phyloP scores from a whole-genome alignment of 106 monocot species.

The Dendrobium catenatum region DNA sequence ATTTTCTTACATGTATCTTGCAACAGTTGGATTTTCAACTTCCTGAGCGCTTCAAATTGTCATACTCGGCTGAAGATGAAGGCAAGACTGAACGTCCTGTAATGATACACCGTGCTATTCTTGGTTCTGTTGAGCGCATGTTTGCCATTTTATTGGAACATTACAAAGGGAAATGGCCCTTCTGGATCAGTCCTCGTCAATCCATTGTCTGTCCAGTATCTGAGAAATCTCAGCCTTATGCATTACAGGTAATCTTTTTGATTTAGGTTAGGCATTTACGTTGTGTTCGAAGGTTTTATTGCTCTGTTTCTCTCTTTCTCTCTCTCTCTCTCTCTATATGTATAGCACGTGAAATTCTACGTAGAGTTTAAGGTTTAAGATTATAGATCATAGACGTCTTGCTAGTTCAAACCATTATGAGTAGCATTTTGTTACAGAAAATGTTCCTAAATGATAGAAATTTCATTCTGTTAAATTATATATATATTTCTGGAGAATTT shows the following conservation, averaged over 20 bases:
- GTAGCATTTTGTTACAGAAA: too few relatives aligned
- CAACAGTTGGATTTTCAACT: constrained; percentile 98
- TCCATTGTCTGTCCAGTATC: constrained; percentile 90
- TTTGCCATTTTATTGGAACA: constrained; percentile 97
- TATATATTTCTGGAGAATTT: too few relatives aligned
- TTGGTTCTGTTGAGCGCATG: constrained; percentile 98
- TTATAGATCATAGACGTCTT: too few relatives aligned
- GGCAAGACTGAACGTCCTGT: constrained; percentile 85
- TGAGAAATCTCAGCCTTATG: constrained; percentile 68
- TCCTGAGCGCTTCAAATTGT: constrained; percentile 81
- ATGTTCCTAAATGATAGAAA: too few relatives aligned
- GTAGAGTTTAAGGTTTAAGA: too few relatives aligned
- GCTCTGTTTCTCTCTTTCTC: too few relatives aligned
- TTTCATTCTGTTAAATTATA: too few relatives aligned
- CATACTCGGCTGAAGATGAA: constrained; percentile 92
- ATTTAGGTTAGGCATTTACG: background rate
- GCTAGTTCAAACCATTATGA: too few relatives aligned
- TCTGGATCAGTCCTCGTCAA: constrained; percentile 99
- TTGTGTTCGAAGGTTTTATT: background rate
- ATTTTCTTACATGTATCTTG: constrained; percentile 15
- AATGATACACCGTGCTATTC: constrained; percentile 95
- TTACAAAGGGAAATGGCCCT: constrained; percentile 99
- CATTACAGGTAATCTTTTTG: constrained; percentile 45
- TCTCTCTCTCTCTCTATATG: too few relatives aligned
- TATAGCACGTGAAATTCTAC: too few relatives aligned